Conservation (phyloP, 1,284 basidiomycete species). For the Ustilago vetiveriae region DNA sequence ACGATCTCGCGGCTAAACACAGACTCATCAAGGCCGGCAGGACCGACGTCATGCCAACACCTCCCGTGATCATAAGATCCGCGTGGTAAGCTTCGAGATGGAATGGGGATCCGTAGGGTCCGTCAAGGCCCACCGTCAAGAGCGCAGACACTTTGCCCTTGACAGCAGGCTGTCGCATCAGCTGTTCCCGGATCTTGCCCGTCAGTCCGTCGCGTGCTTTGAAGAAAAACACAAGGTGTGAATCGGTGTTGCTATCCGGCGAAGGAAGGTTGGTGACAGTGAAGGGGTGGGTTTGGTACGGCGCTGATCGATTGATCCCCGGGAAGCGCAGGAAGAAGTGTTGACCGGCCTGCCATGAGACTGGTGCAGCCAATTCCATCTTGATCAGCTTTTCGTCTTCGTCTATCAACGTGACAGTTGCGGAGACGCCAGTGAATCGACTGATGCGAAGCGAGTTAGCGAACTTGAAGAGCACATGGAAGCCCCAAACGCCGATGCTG, state of each 20-base stretch:
- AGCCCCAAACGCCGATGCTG: conserved; percentile 35
- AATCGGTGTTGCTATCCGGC: conserved; percentile 18
- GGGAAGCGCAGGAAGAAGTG: conserved; percentile 63
- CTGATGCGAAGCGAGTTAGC: conserved; percentile 33
- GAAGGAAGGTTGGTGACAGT: conserved; percentile 56
- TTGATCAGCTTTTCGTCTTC: conserved; percentile 34
- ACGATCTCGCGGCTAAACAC: conserved; percentile 15
- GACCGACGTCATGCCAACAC: conserved; percentile 48
- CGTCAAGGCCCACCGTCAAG: conserved; percentile 40
- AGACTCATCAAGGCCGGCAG: conserved; percentile 40
- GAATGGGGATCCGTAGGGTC: conserved; percentile 52
- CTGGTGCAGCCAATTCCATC: conserved; percentile 40
- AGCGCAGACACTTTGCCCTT: conserved; percentile 14
- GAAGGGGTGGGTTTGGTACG: conserved; percentile 57
- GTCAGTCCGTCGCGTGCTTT: conserved; percentile 48
- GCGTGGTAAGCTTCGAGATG: conserved; percentile 28
- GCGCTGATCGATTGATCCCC: conserved; percentile 21
- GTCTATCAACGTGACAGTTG: conserved; percentile 25
- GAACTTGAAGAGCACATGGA: conserved; percentile 47
- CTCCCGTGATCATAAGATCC: conserved; percentile 46
- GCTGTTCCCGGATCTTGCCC: conserved; percentile 18
- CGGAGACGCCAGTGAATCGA: conserved; percentile 25
- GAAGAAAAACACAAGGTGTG: conserved; percentile 44
- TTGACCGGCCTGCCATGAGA: conserved; percentile 55
- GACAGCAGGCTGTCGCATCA: conserved; percentile 8